phyloP scores from a whole-genome alignment of 352 stramenopile genomes.

The Phytophthora sp. region DNA sequence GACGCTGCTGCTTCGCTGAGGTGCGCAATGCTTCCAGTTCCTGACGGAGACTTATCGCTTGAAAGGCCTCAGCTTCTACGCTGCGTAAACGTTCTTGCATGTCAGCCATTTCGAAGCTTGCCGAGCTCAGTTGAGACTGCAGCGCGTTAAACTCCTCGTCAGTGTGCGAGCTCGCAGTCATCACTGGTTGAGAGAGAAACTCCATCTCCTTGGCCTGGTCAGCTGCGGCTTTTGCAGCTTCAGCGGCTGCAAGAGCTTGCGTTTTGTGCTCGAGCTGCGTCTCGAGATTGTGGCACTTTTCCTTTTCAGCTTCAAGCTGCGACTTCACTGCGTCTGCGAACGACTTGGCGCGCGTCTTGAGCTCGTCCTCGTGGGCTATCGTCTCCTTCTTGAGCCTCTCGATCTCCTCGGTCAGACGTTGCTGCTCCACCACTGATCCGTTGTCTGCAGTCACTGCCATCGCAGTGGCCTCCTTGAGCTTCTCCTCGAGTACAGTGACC shows the following conservation, averaged over 20 bases:
- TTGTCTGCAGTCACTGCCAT: slow-evolving; percentile 3
- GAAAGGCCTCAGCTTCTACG: slow-evolving; percentile 37
- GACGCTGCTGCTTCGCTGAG: slow-evolving; percentile 46
- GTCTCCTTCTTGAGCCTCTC: slow-evolving; percentile 57
- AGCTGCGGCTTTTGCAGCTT: slow-evolving; percentile 30
- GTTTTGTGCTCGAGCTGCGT: slow-evolving; percentile 54
- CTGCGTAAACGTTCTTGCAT: slow-evolving; percentile 44
- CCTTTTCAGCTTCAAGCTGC: slow-evolving; percentile 67
- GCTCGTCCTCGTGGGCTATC: slow-evolving; percentile 56
- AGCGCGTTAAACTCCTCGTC: slow-evolving; percentile 49
- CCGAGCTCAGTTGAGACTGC: slow-evolving; percentile 42
- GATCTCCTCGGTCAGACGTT: slow-evolving; percentile 33
- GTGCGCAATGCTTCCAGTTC: slow-evolving; percentile 52
- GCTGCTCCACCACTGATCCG: slow-evolving; percentile 13
- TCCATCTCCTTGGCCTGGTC: slow-evolving; percentile 26
- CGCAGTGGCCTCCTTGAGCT: slow-evolving; percentile 38
- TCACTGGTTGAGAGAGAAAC: slow-evolving; percentile 22
- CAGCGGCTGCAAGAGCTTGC: slow-evolving; percentile 34
- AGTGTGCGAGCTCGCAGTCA: slow-evolving; percentile 16
- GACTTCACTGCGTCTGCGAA: slow-evolving; percentile 75
- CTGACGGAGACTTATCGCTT: slow-evolving; percentile 26
- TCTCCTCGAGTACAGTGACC: slow-evolving; percentile 57
- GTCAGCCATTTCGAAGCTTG: slow-evolving; percentile 40
- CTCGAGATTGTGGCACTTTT: slow-evolving; percentile 58
- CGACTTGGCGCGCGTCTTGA: slow-evolving; percentile 72